Base-by-base conservation (phyloP, 352 stramenopile genomes). In the Globisporangium takayamanum region DNA sequence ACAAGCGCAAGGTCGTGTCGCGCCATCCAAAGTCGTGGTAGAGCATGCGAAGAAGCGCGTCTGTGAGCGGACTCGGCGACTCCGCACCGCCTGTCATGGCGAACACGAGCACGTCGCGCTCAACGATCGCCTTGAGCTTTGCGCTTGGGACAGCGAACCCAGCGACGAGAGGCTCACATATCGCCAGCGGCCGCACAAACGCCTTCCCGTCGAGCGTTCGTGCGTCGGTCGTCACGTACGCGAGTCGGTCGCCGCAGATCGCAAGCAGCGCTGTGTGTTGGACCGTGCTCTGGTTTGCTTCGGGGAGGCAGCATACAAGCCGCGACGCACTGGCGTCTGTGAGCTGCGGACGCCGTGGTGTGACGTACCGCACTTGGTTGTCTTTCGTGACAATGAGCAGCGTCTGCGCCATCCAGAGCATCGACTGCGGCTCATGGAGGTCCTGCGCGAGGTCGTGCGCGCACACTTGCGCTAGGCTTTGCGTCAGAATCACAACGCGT, bases 361-460 rank as follows among this genome's bases (percentile, higher is more conserved):
- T 77, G 25, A 87, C 25, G 20, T 85, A 86, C 37, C 78, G 70
- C 11, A 94, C 22, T 49, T 87, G 78, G 14, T 70, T 59, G 41
- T 60, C 57, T 5, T 59, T 59, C 11, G 84, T 89, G n/a, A 67
- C 69, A 54, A 87, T 77, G 25, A 88, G 46, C 26, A 94, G 60
- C 30, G 81, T 77, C 42, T 89, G 79, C 2, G 68, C 80, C 37
- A 94, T 62, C 84, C 84, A 94, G 2, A 94, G 50, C 39, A 85
- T 48, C 60, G 73, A 87, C 44, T 80, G 67, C 0, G 79, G 77
- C 11, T 59, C 61, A 2, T 65, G 49, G 5, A 88, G 63, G 28
- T 87, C 73, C 5, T 12, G 37, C 4, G 51, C 48, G 18, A 80
- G 63, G 28, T 75, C 50, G 41, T 83, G 87, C 26, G 62, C 49